These are phyloP conservation scores for Sclerotinia glacialis DNA, from an alignment of 2,329 filamentous ascomycete genomes.

Conservation along the genomic window DNA sequence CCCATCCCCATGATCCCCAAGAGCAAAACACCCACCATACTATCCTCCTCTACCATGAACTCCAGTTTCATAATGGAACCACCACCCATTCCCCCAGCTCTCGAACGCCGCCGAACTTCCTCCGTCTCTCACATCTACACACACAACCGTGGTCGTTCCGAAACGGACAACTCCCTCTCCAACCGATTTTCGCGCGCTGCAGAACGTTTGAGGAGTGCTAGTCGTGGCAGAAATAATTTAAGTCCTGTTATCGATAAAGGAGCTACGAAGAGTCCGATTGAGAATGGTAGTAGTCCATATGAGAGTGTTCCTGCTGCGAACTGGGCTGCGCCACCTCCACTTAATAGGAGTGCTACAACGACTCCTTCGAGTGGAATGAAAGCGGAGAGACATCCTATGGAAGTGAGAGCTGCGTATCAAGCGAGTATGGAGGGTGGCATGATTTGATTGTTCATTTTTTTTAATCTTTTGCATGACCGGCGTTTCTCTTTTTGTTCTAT, in stretches of 20 bases:
- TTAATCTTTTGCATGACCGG: constrained; percentile 22
- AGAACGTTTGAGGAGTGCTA: constrained; percentile 59
- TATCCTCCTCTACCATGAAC: constrained; percentile 1
- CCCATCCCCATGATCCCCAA: constrained; percentile 23
- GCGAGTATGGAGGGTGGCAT: constrained; percentile 38
- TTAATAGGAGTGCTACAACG: constrained; percentile 21
- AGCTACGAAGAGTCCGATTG: constrained; percentile 31
- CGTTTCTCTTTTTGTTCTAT: constrained; percentile 3
- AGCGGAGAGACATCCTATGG: constrained; percentile 38
- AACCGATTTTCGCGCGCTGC: constrained; percentile 56
- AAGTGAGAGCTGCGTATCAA: constrained; percentile 36
- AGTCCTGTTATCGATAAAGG: constrained; percentile 29
- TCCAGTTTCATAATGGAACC: constrained; percentile 22
- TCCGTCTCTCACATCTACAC: constrained; percentile 30
- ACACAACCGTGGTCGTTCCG: constrained; percentile 59
- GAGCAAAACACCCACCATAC: constrained; percentile 12
- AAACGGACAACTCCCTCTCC: constrained; percentile 50
- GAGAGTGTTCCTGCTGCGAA: constrained; percentile 34
- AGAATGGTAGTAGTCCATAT: constrained; percentile 36
- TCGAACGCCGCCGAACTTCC: constrained; percentile 39
- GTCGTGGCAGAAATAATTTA: constrained; percentile 49
- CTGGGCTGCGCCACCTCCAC: constrained; percentile 26
- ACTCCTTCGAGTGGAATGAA: constrained; percentile 22
- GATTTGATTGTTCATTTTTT: constrained; percentile 32
- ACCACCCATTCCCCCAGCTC: constrained; percentile 42